Evolutionary conservation across 352 stramenopile genomes (phyloP).

Genomic region (Globisporangium middletonii): DNA sequence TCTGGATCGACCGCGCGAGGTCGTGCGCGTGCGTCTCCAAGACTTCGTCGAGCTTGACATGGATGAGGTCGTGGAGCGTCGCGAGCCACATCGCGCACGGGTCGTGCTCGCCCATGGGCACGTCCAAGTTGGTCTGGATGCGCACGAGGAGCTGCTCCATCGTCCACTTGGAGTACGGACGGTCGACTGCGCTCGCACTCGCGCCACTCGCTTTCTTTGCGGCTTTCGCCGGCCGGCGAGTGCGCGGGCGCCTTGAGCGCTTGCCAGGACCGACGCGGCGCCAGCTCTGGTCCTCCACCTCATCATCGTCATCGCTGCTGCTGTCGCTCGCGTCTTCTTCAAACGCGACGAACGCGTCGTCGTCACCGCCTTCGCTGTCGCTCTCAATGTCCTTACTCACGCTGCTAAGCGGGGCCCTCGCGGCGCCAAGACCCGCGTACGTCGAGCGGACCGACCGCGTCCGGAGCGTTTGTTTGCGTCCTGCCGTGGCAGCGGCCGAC

Average conservation of each 20-base stretch:
- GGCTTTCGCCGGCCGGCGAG: too few relatives aligned
- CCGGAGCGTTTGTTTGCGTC: background rate
- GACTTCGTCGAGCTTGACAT: constrained; percentile 17
- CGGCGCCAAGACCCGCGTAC: too few relatives aligned
- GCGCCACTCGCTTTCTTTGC: background rate
- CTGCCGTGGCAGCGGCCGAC: background rate
- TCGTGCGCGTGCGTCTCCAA: constrained; percentile 8
- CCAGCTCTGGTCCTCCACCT: background rate
- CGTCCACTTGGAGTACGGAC: constrained; percentile 38
- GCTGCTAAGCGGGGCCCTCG: background rate
- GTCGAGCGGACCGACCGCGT: background rate
- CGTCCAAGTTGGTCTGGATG: constrained; percentile 25
- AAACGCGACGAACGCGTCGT: constrained; percentile 12
- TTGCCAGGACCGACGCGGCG: background rate
- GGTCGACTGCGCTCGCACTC: background rate
- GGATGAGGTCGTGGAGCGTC: constrained; percentile 28
- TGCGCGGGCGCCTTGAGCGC: background rate
- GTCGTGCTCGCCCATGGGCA: constrained; percentile 16
- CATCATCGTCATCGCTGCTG: background rate
- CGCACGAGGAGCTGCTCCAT: constrained; percentile 34
- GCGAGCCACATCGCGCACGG: constrained; percentile 19
- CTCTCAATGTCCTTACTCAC: background rate
- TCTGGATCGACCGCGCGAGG: constrained; percentile 22
- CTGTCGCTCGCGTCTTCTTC: background rate
- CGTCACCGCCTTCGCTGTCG: background rate